These are phyloP conservation scores for Cytospora schulzeri DNA, from an alignment of 2,329 filamentous ascomycete genomes.

Conservation along the genomic window DNA sequence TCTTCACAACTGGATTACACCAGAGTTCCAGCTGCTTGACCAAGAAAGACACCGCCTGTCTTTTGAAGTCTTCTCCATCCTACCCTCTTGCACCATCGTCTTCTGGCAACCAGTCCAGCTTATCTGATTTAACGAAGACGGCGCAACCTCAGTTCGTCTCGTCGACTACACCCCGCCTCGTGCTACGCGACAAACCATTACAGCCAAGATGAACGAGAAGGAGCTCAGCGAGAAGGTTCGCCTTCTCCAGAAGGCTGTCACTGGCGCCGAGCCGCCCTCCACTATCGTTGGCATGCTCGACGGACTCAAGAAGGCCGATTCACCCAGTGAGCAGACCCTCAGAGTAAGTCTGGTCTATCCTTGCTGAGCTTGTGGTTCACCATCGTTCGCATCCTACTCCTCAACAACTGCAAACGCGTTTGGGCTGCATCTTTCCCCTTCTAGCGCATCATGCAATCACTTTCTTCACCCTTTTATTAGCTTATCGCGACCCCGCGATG, in stretches of 20 bases:
- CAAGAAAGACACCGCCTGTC: background rate
- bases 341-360: conserved; percentile 56
- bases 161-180: background rate
- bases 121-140: background rate
- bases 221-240: conserved; percentile 79
- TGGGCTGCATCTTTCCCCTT: conserved; percentile 7
- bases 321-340: conserved; percentile 85
- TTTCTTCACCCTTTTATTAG: background rate
- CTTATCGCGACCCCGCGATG: background rate
- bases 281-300: conserved; percentile 75
- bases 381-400: background rate
- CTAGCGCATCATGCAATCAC: background rate
- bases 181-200: conserved; percentile 32
- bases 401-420: background rate
- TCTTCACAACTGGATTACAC: background rate
- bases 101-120: background rate
- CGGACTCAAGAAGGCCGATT: conserved; percentile 76
- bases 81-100: background rate
- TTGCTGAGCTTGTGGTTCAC: background rate
- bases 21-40: background rate
- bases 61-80: background rate
- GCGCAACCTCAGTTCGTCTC: conserved; percentile 6
- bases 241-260: conserved; percentile 59
- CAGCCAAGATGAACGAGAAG: conserved; percentile 69
- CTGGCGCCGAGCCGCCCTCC: conserved; percentile 61